A percentile compares a stretch with the other conserved stretches of the same genome.
Conservation (phyloP, 2,329 filamentous ascomycete genomes). For the Macrophomina tecta region DNA sequence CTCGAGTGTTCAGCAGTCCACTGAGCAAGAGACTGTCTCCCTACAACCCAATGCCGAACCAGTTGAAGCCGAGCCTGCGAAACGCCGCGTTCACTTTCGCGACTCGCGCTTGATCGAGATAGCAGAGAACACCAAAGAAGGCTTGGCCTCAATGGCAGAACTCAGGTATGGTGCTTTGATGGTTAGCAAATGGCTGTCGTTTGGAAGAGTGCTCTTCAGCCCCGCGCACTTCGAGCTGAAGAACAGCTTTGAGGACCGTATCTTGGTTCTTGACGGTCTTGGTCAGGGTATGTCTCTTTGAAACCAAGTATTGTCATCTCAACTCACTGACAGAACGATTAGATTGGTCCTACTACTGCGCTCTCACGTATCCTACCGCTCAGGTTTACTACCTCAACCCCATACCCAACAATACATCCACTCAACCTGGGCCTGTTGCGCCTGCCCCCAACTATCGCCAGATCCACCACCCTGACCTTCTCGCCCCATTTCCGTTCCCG, state of each 20-base stretch:
- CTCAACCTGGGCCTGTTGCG: constrained; percentile 12
- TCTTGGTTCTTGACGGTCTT: constrained; percentile 81
- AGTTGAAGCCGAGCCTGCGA: background rate
- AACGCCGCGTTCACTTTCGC: constrained; percentile 45
- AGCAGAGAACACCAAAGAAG: constrained; percentile 46
- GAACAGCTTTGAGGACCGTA: constrained; percentile 63
- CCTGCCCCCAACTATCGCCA: constrained; percentile 72
- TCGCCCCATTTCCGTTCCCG: constrained; percentile 74
- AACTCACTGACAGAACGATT: constrained; percentile 46
- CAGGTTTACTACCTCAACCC: constrained; percentile 74
- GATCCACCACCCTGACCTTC: constrained; percentile 69
- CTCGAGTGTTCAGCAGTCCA: constrained; percentile 43
- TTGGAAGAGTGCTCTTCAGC: constrained; percentile 82
- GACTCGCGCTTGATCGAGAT: constrained; percentile 63
- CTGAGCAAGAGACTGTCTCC: background rate
- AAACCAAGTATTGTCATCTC: background rate
- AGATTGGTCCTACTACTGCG: constrained; percentile 87
- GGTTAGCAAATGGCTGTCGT: constrained; percentile 86
- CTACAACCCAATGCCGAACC: background rate
- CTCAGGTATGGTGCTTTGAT: constrained; percentile 81
- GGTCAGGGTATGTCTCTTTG: constrained; percentile 62
- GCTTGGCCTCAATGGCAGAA: constrained; percentile 67
- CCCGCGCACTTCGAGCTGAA: constrained; percentile 75
- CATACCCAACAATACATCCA: constrained; percentile 37
- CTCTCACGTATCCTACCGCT: constrained; percentile 76